These are phyloP conservation scores for Cymbidium sinense DNA, from an alignment of 106 monocot genomes.

Conservation along the genomic window DNA sequence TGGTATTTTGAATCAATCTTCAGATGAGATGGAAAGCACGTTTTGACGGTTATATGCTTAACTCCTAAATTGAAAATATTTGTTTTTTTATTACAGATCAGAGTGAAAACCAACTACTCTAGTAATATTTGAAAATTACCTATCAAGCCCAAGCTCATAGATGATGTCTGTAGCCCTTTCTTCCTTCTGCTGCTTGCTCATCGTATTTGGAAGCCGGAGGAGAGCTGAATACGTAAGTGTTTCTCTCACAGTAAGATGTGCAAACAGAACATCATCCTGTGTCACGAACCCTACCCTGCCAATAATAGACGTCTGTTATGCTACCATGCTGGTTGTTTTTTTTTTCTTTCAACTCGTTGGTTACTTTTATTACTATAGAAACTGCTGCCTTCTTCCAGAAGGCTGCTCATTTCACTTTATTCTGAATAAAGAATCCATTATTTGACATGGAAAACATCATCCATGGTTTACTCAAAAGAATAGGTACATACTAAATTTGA, in stretches of 20 bases:
- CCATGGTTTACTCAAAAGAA: not conserved
- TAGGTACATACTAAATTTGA: too few relatives aligned
- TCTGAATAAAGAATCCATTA: not conserved
- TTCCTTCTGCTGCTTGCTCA: conserved; percentile 62
- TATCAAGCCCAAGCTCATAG: conserved; percentile 76
- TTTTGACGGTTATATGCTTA: too few relatives aligned
- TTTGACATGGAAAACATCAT: not conserved
- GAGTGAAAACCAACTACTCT: not conserved
- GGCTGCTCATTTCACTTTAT: not conserved
- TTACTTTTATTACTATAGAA: not conserved
- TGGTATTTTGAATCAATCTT: not conserved
- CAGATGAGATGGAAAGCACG: not conserved
- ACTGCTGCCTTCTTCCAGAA: too few relatives aligned
- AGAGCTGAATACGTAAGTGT: conserved; percentile 84
- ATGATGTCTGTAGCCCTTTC: conserved; percentile 69
- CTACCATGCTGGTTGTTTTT: not conserved
- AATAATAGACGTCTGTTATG: conserved; percentile 4
- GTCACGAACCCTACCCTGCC: conserved; percentile 86
- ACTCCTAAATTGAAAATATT: not conserved
- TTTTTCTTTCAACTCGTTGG: not conserved
- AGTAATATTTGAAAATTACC: conserved; percentile 22
- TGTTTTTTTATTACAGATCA: not conserved
- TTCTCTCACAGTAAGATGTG: conserved; percentile 77
- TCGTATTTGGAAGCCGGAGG: conserved; percentile 64
- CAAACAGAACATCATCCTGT: conserved; percentile 77